phyloP scores from a whole-genome alignment of 257 asterid genomes.

The Coffea eugenioides region DNA sequence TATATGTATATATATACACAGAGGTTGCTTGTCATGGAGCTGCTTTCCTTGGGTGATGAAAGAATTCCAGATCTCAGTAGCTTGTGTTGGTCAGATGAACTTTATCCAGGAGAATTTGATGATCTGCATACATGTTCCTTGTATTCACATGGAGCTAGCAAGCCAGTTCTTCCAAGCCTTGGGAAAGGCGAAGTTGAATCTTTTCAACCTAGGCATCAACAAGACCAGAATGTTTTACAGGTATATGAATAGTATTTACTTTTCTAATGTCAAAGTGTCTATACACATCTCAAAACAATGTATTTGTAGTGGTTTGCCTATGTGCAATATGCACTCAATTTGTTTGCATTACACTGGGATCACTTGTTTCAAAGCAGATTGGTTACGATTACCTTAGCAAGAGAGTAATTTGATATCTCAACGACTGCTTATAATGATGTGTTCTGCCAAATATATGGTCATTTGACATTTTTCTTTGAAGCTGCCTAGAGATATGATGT shows the following conservation, averaged over 20 bases:
- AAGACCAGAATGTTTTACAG: constrained; percentile 56
- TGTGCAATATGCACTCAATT: not conserved
- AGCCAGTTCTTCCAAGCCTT: constrained; percentile 42
- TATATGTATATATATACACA: constrained; percentile 25
- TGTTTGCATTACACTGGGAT: not conserved
- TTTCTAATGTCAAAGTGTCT: constrained; percentile 7
- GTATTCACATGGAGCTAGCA: constrained; percentile 36
- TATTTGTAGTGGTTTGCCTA: constrained; percentile 11
- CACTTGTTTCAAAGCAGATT: not conserved
- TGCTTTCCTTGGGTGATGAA: constrained; percentile 47
- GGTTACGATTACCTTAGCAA: not conserved
- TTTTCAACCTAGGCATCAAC: constrained; percentile 31
- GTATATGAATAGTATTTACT: constrained; percentile 27
- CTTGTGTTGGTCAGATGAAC: constrained; percentile 62
- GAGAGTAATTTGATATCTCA: not conserved
- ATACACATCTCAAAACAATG: constrained; percentile 3
- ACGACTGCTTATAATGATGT: not conserved
- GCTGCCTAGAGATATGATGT: not conserved
- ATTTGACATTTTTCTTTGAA: not conserved
- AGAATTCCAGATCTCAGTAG: constrained; percentile 28
- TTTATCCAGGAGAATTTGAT: constrained; percentile 63
- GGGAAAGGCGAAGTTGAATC: constrained; percentile 29
- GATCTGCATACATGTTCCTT: constrained; percentile 46
- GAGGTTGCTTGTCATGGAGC: constrained; percentile 77
- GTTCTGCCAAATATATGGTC: not conserved